phyloP scores from a whole-genome alignment of 208 protist genomes.

The Crithidia mellificae region DNA sequence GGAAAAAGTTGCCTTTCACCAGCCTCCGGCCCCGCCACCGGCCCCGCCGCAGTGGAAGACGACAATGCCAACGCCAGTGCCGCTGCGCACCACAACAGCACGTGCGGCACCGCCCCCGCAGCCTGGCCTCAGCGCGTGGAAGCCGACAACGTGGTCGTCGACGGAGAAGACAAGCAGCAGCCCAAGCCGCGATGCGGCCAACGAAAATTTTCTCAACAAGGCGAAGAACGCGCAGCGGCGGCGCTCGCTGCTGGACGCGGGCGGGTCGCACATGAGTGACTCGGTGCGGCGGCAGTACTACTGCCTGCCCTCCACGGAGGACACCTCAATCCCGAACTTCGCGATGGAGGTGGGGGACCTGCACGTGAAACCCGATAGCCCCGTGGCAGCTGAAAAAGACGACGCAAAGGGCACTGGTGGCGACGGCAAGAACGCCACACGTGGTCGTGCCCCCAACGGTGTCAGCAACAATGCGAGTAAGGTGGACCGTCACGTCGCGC shows the following conservation, averaged over 20 bases:
- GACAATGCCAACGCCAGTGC: neutral
- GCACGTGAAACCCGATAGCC: constrained; percentile 2
- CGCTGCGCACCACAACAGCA: constrained; percentile 2
- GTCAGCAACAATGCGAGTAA: too few species aligned
- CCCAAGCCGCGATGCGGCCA: neutral
- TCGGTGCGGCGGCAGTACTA: constrained; percentile 15
- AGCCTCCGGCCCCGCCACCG: neutral
- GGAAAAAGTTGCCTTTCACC: neutral
- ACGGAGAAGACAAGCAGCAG: neutral
- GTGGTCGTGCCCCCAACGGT: too few species aligned
- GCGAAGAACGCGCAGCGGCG: neutral
- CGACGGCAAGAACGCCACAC: neutral
- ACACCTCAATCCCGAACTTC: constrained; percentile 4
- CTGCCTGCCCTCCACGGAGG: neutral
- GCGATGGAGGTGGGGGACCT: neutral
- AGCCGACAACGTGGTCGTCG: too few species aligned
- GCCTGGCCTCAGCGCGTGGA: too few species aligned
- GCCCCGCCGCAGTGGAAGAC: constrained; percentile 3
- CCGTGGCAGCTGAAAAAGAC: neutral
- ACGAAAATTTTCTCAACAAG: neutral
- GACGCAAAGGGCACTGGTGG: neutral
- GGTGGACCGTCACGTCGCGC: neutral
- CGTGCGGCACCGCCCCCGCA: neutral
- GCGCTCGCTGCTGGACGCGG: constrained; percentile 9
- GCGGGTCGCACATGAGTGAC: neutral